Evolutionary conservation across 192 early-diverging fungal genomes (phyloP), one percentile per base, ranked within the genome.

Genomic region (Phlyctochytrium planicorne): DNA sequence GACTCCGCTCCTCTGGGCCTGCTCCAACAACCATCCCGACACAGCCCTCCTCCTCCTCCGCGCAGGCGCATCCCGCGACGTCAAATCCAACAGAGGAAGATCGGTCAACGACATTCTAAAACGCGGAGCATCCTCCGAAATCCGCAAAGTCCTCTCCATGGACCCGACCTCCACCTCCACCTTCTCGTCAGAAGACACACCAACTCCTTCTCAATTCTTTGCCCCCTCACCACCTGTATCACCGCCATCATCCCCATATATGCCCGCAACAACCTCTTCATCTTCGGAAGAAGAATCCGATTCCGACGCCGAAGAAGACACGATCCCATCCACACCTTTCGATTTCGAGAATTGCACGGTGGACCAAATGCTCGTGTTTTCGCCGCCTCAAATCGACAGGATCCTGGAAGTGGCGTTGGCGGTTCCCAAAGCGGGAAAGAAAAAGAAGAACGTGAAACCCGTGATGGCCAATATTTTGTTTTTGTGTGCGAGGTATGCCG

Each of bases 311-410:
- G 55, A 57, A 12, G 55, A 57, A 4, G 55, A 57, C 14, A 25
- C 10, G 10, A 12, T 65, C 24, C 37, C n/a, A 30, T 30, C 31
- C 14, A 55, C 61, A 1, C 60, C 68, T 4, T 94, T 91, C 75
- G 82, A 89, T 61, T 98, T 93, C 93, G 84, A 89, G 53, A 79
- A 73, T 17, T 92, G 93, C 75, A 77, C 85, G 69, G 87, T 88
- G 16, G 91, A 94, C 79, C 94, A 98, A 74, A 98, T 98, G 96
- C 90, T 93, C 80, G 94, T 96, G n/a, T 94, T 96, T 74, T n/a
- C n/a, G n/a, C n/a, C n/a, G n/a, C n/a, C n/a, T n/a, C n/a, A n/a
- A n/a, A 88, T 89, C 59, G 82, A 81, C 61, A 80, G 86, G 31
- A 86, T 87, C 3, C 78, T 94, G 53, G 80, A 85, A 14, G 82